Conservation (phyloP, 345 rosid species). For the Trapa bicornis region DNA sequence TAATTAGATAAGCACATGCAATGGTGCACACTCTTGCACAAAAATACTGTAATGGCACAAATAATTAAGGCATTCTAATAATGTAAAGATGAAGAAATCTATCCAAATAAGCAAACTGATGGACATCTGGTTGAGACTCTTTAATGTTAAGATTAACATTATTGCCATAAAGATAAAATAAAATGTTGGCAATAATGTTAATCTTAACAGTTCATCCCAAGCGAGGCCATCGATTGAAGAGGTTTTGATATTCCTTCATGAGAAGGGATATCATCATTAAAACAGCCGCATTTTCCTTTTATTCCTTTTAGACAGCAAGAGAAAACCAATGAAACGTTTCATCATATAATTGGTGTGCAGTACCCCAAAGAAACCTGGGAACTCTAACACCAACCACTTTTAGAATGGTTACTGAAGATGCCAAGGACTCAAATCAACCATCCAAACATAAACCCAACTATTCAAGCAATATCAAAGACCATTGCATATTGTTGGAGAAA, state of each 20-base stretch:
- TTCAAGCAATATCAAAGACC: not conserved
- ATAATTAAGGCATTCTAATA: not conserved
- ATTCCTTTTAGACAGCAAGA: not conserved
- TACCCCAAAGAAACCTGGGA: not conserved
- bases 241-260: not conserved
- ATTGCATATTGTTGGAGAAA: not conserved
- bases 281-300: not conserved
- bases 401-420: not conserved
- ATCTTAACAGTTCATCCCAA: not conserved
- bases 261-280: not conserved
- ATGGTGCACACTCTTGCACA: not conserved
- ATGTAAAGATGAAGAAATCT: too few species aligned
- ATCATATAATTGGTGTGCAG: not conserved
- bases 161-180: not conserved
- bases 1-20: not conserved
- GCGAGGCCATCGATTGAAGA: not conserved
- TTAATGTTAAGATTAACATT: too few species aligned
- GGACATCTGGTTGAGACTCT: not conserved
- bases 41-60: not conserved
- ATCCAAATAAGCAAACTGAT: not conserved
- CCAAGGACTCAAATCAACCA: not conserved
- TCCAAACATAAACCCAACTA: not conserved
- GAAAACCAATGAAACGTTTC: not conserved
- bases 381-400: not conserved
- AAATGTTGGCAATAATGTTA: not conserved